phyloP scores from a whole-genome alignment of 1,284 basidiomycete genomes.

The Ceratobasidium sp. region DNA sequence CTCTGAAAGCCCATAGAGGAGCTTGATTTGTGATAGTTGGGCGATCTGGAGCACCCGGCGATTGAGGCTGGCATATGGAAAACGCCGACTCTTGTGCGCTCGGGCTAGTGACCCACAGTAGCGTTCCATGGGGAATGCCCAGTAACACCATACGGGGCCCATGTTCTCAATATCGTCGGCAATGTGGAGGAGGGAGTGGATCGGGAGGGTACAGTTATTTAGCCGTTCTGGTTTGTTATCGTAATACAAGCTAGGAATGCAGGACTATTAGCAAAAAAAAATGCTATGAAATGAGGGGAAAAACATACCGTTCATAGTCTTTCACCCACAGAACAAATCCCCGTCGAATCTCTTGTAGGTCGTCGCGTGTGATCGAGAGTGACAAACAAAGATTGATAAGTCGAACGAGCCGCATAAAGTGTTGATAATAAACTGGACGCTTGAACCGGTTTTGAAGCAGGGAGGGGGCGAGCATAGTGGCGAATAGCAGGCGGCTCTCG shows the following conservation, averaged over 20 bases:
- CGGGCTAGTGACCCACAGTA: conserved; percentile 31
- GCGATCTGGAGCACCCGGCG: background rate
- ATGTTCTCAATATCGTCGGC: conserved; percentile 34
- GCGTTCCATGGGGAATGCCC: conserved; percentile 45
- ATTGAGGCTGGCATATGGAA: conserved; percentile 9
- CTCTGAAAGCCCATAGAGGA: conserved; percentile 28
- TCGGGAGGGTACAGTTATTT: conserved; percentile 14
- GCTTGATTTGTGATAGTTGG: conserved; percentile 27
- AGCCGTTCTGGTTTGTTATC: background rate
- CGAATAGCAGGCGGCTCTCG: conserved; percentile 57
- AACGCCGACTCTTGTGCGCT: conserved; percentile 5
- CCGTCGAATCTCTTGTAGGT: conserved; percentile 1
- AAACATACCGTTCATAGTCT: conserved; percentile 14
- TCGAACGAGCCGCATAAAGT: conserved; percentile 12
- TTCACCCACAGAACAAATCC: conserved; percentile 28
- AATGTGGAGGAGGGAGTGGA: conserved; percentile 43
- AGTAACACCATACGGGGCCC: conserved; percentile 41
- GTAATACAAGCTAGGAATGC: conserved; percentile 23
- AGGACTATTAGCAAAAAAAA: background rate
- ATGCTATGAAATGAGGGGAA: too few relatives aligned
- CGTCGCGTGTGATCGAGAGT: background rate
- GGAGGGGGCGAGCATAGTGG: conserved; percentile 59
- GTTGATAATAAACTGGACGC: conserved; percentile 56
- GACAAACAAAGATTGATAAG: conserved; percentile 1
- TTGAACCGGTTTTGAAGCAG: conserved; percentile 57